Percentiles rank a stretch among this genome's conserved stretches.
These are phyloP conservation scores for Chaetoceros tenuissimus DNA, from an alignment of 108 stramenopile genomes.

Conservation along the genomic window DNA sequence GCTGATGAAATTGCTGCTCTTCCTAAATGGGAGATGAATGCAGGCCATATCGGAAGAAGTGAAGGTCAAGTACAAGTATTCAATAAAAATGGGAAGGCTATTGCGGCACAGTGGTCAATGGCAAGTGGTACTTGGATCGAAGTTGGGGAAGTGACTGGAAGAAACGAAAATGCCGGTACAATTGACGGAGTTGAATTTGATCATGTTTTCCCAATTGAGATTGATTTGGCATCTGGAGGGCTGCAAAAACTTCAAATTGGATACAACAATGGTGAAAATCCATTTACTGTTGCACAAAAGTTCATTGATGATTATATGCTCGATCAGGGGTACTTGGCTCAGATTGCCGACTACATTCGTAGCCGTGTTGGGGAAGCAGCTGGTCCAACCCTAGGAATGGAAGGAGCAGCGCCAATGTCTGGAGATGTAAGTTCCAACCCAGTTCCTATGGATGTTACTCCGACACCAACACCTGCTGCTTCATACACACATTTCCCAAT, in stretches of 20 bases:
- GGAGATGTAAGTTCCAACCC: constrained; percentile 6
- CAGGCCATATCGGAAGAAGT: constrained; percentile 41
- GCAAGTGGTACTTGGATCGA: constrained; percentile 84
- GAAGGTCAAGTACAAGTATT: constrained; percentile 93
- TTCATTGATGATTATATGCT: constrained; percentile 92
- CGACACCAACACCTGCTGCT: constrained; percentile 21
- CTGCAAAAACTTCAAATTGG: constrained; percentile 83
- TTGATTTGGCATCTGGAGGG: constrained; percentile 79
- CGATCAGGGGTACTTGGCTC: constrained; percentile 77
- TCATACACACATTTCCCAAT: constrained; percentile 61
- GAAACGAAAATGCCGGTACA: constrained; percentile 42
- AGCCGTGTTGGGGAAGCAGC: constrained; percentile 50
- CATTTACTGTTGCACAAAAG: constrained; percentile 87
- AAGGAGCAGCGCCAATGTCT: constrained; percentile 9
- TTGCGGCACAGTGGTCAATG: constrained; percentile 90
- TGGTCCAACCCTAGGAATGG: constrained; percentile 51
- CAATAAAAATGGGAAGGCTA: constrained; percentile 77
- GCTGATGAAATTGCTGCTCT: constrained; percentile 82
- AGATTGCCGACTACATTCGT: constrained; percentile 90
- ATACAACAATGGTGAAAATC: constrained; percentile 96
- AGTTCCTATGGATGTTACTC: constrained; percentile 10
- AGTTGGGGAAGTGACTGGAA: constrained; percentile 93
- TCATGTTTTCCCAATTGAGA: constrained; percentile 92
- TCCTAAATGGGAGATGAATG: constrained; percentile 81
- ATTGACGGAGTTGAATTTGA: constrained; percentile 87